phyloP scores from a whole-genome alignment of 495 filamentous ascomycete species.

The Echria macrotheca region DNA sequence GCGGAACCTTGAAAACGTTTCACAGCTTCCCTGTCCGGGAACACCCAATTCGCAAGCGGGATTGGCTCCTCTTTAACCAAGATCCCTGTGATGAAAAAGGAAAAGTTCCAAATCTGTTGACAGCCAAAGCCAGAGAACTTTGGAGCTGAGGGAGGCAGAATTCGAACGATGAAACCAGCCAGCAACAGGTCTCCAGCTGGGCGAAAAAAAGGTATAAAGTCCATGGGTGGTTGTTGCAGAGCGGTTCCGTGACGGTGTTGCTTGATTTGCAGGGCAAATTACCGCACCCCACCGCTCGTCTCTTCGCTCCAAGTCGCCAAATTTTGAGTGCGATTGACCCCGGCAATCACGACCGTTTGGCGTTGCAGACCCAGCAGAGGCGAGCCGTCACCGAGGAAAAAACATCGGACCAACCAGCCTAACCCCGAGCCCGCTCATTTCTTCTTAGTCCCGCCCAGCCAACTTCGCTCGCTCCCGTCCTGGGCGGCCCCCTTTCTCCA shows the following conservation, averaged over 20 bases:
- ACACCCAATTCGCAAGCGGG: too few relatives aligned
- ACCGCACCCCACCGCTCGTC: conserved; percentile 2
- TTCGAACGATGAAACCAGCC: not conserved
- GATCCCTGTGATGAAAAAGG: too few relatives aligned
- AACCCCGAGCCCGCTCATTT: not conserved
- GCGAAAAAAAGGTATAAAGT: not conserved
- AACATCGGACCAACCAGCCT: not conserved
- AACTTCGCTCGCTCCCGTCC: too few relatives aligned
- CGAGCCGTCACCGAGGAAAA: not conserved
- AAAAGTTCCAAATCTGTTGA: too few relatives aligned
- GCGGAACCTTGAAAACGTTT: too few relatives aligned
- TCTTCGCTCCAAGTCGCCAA: conserved; percentile 2
- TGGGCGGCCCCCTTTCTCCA: too few relatives aligned
- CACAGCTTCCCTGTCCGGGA: too few relatives aligned
- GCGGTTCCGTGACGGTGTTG: too few relatives aligned
- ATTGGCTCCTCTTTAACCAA: too few relatives aligned
- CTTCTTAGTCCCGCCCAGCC: conserved; percentile 5
- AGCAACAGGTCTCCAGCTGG: not conserved
- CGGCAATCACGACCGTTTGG: not conserved
- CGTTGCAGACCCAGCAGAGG: not conserved
- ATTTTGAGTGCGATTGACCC: conserved; percentile 8
- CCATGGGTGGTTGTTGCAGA: too few relatives aligned
- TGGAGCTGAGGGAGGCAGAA: too few relatives aligned
- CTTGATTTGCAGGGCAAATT: not conserved
- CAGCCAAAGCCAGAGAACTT: too few relatives aligned